Evolutionary conservation across 1,139 yeast genomes (phyloP), one percentile per base, ranked within the genome.

Genomic region (Yarrowia galli): DNA sequence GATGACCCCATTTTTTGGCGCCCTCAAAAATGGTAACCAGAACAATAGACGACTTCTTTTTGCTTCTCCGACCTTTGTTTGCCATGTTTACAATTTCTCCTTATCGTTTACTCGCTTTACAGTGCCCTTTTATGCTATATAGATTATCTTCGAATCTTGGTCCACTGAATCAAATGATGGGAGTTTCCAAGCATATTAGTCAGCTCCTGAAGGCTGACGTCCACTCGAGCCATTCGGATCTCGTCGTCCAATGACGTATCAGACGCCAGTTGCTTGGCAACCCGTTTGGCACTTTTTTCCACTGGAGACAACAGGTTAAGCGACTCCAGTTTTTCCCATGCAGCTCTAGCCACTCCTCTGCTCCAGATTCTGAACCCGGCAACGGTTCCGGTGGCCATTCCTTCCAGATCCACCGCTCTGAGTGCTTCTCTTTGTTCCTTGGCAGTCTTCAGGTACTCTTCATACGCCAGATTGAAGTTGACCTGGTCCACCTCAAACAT

Each of bases 391-490:
- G 64, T 48, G 3, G 65, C 68, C 54, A 65, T 45, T n/a, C 68
- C 68, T n/a, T 45, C 63, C 22, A 54, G 36, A 58, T 56, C 63
- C 16, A 54, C 40, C 1, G 53, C 56, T 7, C 56, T 25, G 9
- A 65, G 53, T 0, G 74, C 73, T 42, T 73, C 79, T 28, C 84
- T 78, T 32, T 82, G 82, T 25, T 79, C 73, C 70, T 86, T 84
- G 58, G 87, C 81, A 82, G 87, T 82, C 0, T 79, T 80, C n/a
- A 77, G 75, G 76, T 92, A 95, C 76, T 95, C 98, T 49, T 87
- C 87, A 75, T 88, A 89, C 0, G 89, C 90, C 70, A 92, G 80
- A 72, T 89, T 91, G 78, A 92, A 89, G 75, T 92, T 93, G 53
- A 79, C 73, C 6, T 74, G 72, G 7, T 82, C 86, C 18, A 86